Evolutionary conservation across 176 grass and related monocot genomes (phyloP), one percentile per base, ranked within the genome.

Genomic region (Triticum urartu): DNA sequence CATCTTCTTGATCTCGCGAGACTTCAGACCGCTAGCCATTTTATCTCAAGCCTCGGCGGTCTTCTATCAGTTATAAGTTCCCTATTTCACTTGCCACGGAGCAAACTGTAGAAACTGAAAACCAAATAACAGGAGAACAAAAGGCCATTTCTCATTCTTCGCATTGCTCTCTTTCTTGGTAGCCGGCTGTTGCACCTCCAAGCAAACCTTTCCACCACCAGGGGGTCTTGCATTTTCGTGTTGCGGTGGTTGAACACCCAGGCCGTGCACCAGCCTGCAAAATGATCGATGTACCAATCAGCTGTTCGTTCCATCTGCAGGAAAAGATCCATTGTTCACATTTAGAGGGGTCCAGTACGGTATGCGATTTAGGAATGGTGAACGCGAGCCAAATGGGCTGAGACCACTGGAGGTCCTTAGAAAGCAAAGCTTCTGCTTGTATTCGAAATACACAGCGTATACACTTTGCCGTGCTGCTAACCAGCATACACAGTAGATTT

Each of bases 161-260:
- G 5, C 68, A 40, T 40, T 72, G 20, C 6, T 72, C 34, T 72
- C 35, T 72, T 40, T 38, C 68, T 72, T 72, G 71, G 11, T 40
- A 72, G 35, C 39, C 9, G 25, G 68, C 40, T 40, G 20, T 70
- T 33, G 88, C 15, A 39, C 54, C 77, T 87, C 81, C 85, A 81
- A 95, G 82, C 14, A 98, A 79, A 54, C 84, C 64, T 86, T 91
- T 95, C 93, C 95, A 98, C 91, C 91, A 98, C 25, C 21, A 88
- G 86, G 15, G 91, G 88, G 39, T 0, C 75, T 84, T 95, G 75
- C 93, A 98, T 63, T 95, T 95, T 79, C 88, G 84, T 80, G 91
- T 91, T 45, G 93, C 91, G 22, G 88, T 81, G 82, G 94, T 92
- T 32, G 93, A 95, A 81, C 93, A 95, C 5, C 96, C 96, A 30